Percentiles rank a stretch among this genome's conserved stretches.
Evolutionary conservation across 345 rosid genomes (phyloP).

Genomic region (Cardiospermum halicacabum): DNA sequence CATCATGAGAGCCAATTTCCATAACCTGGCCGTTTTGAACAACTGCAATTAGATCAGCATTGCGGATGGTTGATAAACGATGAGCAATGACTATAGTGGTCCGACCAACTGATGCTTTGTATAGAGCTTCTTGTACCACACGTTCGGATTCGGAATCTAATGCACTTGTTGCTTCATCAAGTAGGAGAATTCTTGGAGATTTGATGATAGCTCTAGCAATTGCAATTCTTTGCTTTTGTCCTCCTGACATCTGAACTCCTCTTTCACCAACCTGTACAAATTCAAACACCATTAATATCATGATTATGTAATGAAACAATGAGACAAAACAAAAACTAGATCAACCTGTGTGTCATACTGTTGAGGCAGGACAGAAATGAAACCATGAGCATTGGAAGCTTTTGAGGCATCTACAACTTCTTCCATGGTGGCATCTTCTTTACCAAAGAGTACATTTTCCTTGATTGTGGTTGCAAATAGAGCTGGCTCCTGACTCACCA

Average conservation of each 20-base stretch:
- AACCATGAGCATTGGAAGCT: constrained; percentile 66
- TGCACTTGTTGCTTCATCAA: constrained; percentile 89
- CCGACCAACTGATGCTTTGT: constrained; percentile 55
- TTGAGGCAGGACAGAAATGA: constrained; percentile 56
- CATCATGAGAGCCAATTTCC: constrained; percentile 61
- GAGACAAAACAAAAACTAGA: constrained; percentile 2
- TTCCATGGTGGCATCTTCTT: constrained; percentile 53
- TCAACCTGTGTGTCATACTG: constrained; percentile 72
- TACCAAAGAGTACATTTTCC: constrained; percentile 73
- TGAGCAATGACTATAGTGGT: constrained; percentile 72
- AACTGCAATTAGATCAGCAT: constrained; percentile 52
- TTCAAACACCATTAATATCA: neutral
- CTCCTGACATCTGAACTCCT: constrained; percentile 81
- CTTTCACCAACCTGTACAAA: constrained; percentile 61
- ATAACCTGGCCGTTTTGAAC: constrained; percentile 43
- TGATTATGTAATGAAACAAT: too few species aligned
- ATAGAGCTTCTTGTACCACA: constrained; percentile 63
- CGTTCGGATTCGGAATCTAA: constrained; percentile 70
- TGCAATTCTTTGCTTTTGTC: constrained; percentile 79
- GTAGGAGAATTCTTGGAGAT: constrained; percentile 58
- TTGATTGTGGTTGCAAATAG: constrained; percentile 71
- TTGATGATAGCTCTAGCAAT: constrained; percentile 71
- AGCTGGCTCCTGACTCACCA: constrained; percentile 76
- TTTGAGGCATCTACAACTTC: constrained; percentile 57
- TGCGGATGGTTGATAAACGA: constrained; percentile 67